Evolutionary conservation across 2,329 filamentous ascomycete species (phyloP).

Genomic region (Penicillium psychrosexuale): DNA sequence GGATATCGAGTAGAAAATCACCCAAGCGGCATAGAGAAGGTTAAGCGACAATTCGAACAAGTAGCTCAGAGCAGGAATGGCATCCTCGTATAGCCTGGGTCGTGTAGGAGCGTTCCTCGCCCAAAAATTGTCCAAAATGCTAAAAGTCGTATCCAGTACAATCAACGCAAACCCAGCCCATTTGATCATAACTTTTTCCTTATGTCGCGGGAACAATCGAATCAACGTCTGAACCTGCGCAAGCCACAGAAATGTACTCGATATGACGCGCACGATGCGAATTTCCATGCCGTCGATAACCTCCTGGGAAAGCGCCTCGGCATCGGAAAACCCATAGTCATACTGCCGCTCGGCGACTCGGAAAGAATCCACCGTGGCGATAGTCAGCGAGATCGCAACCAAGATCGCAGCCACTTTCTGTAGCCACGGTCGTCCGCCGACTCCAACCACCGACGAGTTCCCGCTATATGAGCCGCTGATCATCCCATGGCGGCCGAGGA

Average conservation of each 20-base stretch:
- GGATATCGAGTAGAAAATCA: slow-evolving; percentile 88
- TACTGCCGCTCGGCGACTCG: slow-evolving; percentile 81
- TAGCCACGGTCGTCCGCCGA: slow-evolving; percentile 89
- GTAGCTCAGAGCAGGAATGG: slow-evolving; percentile 86
- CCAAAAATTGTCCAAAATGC: slow-evolving; percentile 82
- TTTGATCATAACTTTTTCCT: slow-evolving; percentile 97
- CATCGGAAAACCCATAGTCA: slow-evolving; percentile 73
- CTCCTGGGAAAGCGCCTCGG: slow-evolving; percentile 67
- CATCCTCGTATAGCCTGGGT: slow-evolving; percentile 77
- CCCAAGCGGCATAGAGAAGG: slow-evolving; percentile 86
- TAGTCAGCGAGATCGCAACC: slow-evolving; percentile 78
- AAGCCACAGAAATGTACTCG: slow-evolving; percentile 94
- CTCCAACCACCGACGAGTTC: slow-evolving; percentile 68
- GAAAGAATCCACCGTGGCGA: slow-evolving; percentile 90
- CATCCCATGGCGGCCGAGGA: slow-evolving; percentile 77
- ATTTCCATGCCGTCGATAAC: slow-evolving; percentile 84
- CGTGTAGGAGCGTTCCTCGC: slow-evolving; percentile 49
- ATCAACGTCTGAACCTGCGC: slow-evolving; percentile 97
- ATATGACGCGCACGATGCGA: slow-evolving; percentile 86
- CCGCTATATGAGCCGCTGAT: slow-evolving; percentile 71
- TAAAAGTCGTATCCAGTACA: slow-evolving; percentile 84
- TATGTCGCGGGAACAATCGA: slow-evolving; percentile 88
- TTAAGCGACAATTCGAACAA: slow-evolving; percentile 85
- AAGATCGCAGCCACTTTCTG: slow-evolving; percentile 69
- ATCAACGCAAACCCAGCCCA: slow-evolving; percentile 97